phyloP scores from a whole-genome alignment of 176 grass and related monocot species.

The Rhynchospora breviuscula region DNA sequence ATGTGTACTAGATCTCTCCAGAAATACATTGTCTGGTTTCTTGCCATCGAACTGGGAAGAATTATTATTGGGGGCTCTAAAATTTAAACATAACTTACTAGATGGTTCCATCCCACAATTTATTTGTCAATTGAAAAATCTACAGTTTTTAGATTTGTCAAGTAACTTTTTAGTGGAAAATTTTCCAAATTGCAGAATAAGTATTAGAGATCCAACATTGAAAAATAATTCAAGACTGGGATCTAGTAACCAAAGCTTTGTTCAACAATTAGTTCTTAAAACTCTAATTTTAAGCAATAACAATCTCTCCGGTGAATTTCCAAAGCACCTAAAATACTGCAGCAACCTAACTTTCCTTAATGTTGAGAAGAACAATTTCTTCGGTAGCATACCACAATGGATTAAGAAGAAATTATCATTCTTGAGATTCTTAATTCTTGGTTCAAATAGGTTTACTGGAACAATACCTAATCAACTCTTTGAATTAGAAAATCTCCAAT shows the following conservation, averaged over 20 bases:
- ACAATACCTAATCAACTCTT: neutral
- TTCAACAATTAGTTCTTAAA: neutral
- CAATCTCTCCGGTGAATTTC: conserved; percentile 16
- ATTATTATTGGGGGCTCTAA: neutral
- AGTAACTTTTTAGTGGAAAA: conserved; percentile 4
- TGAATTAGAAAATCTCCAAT: neutral
- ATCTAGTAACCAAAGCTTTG: neutral
- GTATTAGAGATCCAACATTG: neutral
- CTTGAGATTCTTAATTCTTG: neutral
- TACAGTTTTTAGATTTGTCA: conserved; percentile 8
- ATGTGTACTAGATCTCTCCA: neutral
- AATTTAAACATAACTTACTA: neutral
- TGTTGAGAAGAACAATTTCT: conserved; percentile 19
- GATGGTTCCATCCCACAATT: neutral
- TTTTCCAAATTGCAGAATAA: neutral
- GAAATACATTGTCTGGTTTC: conserved; percentile 1
- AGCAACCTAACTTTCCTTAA: conserved; percentile 10
- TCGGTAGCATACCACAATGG: conserved; percentile 16
- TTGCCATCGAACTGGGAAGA: conserved; percentile 3
- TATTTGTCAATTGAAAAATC: neutral
- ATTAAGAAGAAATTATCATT: neutral
- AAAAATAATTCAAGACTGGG: neutral
- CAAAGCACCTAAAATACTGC: conserved; percentile 1
- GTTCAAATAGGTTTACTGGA: conserved; percentile 25
- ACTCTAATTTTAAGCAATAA: conserved; percentile 22